Evolutionary conservation across 208 protist species (phyloP).

Genomic region (Crithidia expoeki): DNA sequence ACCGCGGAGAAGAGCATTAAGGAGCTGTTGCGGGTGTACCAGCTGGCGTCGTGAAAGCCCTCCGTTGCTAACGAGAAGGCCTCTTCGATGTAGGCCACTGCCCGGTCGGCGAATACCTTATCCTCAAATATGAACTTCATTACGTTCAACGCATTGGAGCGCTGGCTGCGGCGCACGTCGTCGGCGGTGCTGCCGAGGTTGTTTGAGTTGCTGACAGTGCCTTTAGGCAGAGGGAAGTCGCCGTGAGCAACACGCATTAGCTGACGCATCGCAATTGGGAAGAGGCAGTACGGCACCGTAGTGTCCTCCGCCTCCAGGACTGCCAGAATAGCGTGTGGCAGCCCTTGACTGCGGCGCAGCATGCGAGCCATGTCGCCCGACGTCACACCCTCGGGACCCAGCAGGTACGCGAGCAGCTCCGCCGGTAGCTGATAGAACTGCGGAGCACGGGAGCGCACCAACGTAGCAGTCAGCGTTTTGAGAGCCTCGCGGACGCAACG

Average conservation of each 20-base stretch:
- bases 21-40: constrained; percentile 91
- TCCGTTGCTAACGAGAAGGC: constrained; percentile 80
- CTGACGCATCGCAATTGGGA: constrained; percentile 66
- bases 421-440: constrained; percentile 59
- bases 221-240: not conserved
- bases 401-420: constrained; percentile 69
- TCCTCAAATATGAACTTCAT: constrained; percentile 94
- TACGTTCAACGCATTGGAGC: constrained; percentile 92
- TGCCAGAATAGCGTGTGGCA: constrained; percentile 83
- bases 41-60: constrained; percentile 82
- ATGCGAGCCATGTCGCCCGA: constrained; percentile 75
- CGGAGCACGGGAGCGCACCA: constrained; percentile 67
- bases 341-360: constrained; percentile 89
- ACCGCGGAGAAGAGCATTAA: constrained; percentile 92
- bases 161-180: constrained; percentile 61
- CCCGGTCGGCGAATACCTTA: constrained; percentile 69
- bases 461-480: constrained; percentile 41
- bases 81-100: constrained; percentile 70
- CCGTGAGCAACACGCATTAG: constrained; percentile 55
- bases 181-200: constrained; percentile 7
- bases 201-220: not conserved
- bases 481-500: constrained; percentile 73
- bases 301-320: constrained; percentile 86
- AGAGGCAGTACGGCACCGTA: constrained; percentile 63
- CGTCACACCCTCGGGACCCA: constrained; percentile 79